Percentiles rank a stretch among this genome's conserved stretches.
These are phyloP conservation scores for Suillus tomentosus DNA, from an alignment of 768 basidiomycete genomes.

Conservation along the genomic window DNA sequence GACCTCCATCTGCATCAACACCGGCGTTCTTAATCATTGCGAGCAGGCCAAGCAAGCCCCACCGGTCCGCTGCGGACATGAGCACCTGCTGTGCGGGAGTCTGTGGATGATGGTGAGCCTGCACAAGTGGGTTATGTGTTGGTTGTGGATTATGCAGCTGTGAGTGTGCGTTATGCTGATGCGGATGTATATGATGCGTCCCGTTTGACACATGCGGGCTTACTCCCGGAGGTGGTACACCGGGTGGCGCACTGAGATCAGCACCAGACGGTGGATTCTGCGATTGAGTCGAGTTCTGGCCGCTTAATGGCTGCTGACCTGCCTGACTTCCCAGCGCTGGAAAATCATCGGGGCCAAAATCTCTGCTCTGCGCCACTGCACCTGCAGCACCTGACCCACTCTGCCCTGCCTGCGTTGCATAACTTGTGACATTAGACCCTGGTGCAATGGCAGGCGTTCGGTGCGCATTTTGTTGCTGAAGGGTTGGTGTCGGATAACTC, in stretches of 20 bases:
- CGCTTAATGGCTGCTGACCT: constrained; percentile 30
- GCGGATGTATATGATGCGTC: constrained; percentile 37
- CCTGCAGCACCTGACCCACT: constrained; percentile 31
- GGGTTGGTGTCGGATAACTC: constrained; percentile 40
- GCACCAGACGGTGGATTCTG: constrained; percentile 34
- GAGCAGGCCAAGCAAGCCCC: constrained; percentile 87
- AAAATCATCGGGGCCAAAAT: constrained; percentile 87
- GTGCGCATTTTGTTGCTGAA: constrained; percentile 59
- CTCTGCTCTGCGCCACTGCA: constrained; percentile 24
- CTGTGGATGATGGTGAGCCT: constrained; percentile 61
- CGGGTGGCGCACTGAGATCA: constrained; percentile 55
- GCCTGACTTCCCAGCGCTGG: constrained; percentile 78
- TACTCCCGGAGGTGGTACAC: constrained; percentile 44
- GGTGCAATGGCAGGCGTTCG: constrained; percentile 49
- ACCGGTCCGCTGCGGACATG: constrained; percentile 90
- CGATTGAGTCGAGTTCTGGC: constrained; percentile 31
- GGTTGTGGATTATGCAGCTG: constrained; percentile 30
- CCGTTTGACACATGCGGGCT: constrained; percentile 37
- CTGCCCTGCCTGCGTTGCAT: constrained; percentile 79
- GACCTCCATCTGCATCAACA: constrained; percentile 74
- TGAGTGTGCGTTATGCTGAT: constrained; percentile 35
- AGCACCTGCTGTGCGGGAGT: constrained; percentile 94
- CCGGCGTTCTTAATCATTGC: constrained; percentile 83
- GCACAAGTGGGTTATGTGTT: constrained; percentile 20
- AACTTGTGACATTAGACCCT: constrained; percentile 55